Conservation (phyloP, 768 basidiomycete species). For the Clitopilus passeckerianus region DNA sequence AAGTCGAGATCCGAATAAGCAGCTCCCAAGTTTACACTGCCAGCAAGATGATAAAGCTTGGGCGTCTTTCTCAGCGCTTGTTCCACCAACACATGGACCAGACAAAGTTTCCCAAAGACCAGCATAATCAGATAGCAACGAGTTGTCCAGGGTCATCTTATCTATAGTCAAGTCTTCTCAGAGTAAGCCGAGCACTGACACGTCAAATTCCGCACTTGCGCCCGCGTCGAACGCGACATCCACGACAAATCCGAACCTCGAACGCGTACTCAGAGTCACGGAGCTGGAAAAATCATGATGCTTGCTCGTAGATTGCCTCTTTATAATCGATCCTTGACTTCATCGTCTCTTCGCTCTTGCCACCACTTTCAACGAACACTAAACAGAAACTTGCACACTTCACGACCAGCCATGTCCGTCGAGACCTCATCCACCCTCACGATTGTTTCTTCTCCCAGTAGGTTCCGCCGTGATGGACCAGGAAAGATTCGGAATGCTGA, state of each 20-base stretch:
- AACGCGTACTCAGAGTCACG: constrained; percentile 2
- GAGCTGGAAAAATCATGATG: constrained; percentile 1
- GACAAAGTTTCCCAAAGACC: no score
- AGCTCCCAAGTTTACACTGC: no score
- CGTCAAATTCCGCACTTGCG: background rate
- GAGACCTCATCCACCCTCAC: constrained; percentile 34
- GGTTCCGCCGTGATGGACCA: constrained; percentile 9
- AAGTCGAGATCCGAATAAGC: no score
- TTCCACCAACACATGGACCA: no score
- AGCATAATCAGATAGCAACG: background rate
- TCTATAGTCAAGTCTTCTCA: background rate
- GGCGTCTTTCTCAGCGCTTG: background rate
- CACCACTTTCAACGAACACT: background rate
- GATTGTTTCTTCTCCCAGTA: constrained; percentile 37
- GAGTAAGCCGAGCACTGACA: background rate
- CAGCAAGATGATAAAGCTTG: background rate
- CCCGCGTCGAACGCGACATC: background rate
- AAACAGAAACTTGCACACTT: constrained; percentile 6
- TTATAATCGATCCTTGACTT: constrained; percentile 10
- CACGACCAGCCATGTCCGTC: constrained; percentile 21
- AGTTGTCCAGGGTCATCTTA: background rate
- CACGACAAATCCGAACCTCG: background rate
- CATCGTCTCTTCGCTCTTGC: background rate
- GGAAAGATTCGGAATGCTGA: background rate
- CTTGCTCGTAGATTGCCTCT: constrained; percentile 7